Base-by-base conservation (phyloP, 2,329 filamentous ascomycete genomes). In the Lachnellula suecica region DNA sequence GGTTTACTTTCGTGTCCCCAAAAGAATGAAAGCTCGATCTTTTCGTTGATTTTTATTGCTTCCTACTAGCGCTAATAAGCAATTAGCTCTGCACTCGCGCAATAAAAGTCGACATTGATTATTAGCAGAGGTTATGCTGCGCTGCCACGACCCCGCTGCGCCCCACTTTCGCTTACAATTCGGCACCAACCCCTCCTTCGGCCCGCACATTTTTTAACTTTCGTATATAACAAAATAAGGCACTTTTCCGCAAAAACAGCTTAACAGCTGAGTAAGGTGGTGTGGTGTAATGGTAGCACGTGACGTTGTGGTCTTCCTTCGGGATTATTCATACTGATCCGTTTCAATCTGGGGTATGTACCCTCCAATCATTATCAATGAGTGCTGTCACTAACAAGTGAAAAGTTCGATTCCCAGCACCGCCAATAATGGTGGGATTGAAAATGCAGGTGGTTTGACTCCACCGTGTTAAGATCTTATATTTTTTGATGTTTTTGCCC, bases 321-420 rank as follows among this genome's bases (percentile, higher is more conserved):
- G 17, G 51, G 51, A 55, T 53, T 52, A 44, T 44, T 51, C 49
- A 62, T 56, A 53, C 51, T 56, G 49, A 51, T 51, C 64, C 61
- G 62, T 66, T 64, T 66, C 63, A 66, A 66, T 65, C 63, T 65
- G 64, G 64, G n/a, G n/a, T n/a, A n/a, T n/a, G n/a, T n/a, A n/a
- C n/a, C n/a, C n/a, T n/a, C n/a, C n/a, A n/a, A n/a, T n/a, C n/a
- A n/a, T n/a, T n/a, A n/a, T n/a, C n/a, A n/a, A n/a, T n/a, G n/a
- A n/a, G n/a, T n/a, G n/a, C n/a, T n/a, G n/a, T n/a, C n/a, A n/a
- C n/a, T n/a, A n/a, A n/a, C n/a, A n/a, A n/a, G n/a, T n/a, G n/a
- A n/a, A n/a, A n/a, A n/a, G 64, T 66, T 66, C 64, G 64, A 66
- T 66, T 66, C 64, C 63, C 64, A 65, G 64, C 60, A 62, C 64